Conservation (phyloP, 768 basidiomycete species). For the Hemileccinum rubropunctum region DNA sequence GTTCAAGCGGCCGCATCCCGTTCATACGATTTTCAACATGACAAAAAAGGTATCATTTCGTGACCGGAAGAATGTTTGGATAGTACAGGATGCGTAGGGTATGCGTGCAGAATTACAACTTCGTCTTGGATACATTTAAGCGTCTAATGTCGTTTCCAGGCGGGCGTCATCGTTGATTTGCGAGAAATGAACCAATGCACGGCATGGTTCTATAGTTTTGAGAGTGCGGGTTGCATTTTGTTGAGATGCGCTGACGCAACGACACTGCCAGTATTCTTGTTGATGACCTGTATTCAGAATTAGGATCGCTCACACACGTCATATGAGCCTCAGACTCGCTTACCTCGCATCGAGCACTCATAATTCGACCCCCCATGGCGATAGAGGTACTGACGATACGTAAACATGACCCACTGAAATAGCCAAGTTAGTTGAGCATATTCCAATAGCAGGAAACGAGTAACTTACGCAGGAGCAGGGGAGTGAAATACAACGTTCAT, state of each 20-base stretch:
- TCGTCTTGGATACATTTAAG: conserved; percentile 19
- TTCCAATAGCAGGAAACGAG: not conserved
- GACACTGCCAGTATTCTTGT: conserved; percentile 55
- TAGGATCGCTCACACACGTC: conserved; percentile 1
- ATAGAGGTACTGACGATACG: conserved; percentile 63
- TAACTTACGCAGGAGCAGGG: conserved; percentile 57
- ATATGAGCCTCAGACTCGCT: conserved; percentile 14
- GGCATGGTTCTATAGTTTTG: conserved; percentile 41
- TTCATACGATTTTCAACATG: not conserved
- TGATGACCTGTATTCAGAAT: conserved; percentile 44
- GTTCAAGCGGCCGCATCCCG: too few species aligned
- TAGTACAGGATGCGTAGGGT: conserved; percentile 23
- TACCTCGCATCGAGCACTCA: conserved; percentile 73
- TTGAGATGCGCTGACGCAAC: conserved; percentile 66
- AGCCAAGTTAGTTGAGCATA: conserved; percentile 5
- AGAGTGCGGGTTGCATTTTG: conserved; percentile 65
- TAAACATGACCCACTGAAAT: conserved; percentile 53
- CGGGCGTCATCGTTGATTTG: not conserved
- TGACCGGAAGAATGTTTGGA: conserved; percentile 2
- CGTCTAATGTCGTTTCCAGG: conserved; percentile 17
- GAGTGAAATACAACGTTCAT: conserved; percentile 71
- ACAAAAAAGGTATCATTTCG: conserved; percentile 1
- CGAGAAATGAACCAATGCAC: conserved; percentile 2
- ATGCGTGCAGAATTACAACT: conserved; percentile 17
- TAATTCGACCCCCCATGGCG: conserved; percentile 63